Percentiles rank a stretch among this genome's conserved stretches.
Evolutionary conservation across 768 basidiomycete genomes (phyloP).

Genomic region (Paxillus involutus): DNA sequence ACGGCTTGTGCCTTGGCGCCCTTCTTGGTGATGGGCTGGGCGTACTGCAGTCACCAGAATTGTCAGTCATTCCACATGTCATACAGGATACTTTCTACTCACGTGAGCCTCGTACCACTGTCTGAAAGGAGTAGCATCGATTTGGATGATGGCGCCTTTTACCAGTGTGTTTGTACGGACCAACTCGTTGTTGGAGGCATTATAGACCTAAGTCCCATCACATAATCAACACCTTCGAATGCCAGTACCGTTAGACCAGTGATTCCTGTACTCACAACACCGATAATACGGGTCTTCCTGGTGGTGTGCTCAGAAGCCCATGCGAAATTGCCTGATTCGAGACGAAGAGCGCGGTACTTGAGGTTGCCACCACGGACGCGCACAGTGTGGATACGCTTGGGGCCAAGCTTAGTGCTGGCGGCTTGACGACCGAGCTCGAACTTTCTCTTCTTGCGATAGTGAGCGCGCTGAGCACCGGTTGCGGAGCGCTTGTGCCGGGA

Average conservation of each 20-base stretch:
- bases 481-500: constrained; percentile 97
- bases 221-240: constrained; percentile 4
- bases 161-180: constrained; percentile 99
- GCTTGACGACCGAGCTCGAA: constrained; percentile 99
- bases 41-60: constrained; percentile 60
- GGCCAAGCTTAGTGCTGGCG: constrained; percentile 94
- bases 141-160: constrained; percentile 93
- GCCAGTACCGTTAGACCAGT: not conserved
- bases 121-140: constrained; percentile 98
- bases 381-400: constrained; percentile 94
- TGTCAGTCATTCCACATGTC: not conserved
- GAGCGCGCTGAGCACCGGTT: constrained; percentile 88
- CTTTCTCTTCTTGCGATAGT: constrained; percentile 99
- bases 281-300: constrained; percentile 93
- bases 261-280: constrained; percentile 68
- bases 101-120: constrained; percentile 99
- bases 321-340: constrained; percentile 97
- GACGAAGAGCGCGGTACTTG: constrained; percentile 95
- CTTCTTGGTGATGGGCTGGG: constrained; percentile 91
- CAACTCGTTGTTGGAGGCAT: constrained; percentile 99
- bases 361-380: constrained; percentile 94
- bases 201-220: constrained; percentile 72
- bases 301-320: constrained; percentile 97
- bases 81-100: constrained; percentile 35
- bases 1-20: constrained; percentile 60